These are phyloP conservation scores for Fusarium stilboides DNA, from an alignment of 2,329 filamentous ascomycete species.

Conservation along the genomic window DNA sequence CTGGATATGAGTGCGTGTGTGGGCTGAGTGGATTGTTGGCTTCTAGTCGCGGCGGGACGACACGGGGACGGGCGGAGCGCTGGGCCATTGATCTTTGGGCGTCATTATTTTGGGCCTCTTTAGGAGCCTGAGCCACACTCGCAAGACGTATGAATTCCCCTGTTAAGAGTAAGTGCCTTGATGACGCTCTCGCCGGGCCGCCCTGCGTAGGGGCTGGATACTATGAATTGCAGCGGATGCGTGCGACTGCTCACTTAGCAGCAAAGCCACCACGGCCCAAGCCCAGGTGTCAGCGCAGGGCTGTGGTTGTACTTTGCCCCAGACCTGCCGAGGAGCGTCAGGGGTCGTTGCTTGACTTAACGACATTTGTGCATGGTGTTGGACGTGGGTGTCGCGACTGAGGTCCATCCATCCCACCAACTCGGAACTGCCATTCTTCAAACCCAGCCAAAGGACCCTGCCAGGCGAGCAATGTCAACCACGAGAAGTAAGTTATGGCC, in stretches of 20 bases:
- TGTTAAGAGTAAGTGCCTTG: constrained; percentile 21
- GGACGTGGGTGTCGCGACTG: constrained; percentile 30
- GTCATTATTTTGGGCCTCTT: constrained; percentile 39
- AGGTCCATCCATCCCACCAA: constrained; percentile 42
- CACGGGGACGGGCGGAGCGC: constrained; percentile 42
- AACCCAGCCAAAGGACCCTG: constrained; percentile 39
- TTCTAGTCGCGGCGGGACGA: constrained; percentile 44
- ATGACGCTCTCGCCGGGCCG: constrained; percentile 42
- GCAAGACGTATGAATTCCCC: constrained; percentile 28
- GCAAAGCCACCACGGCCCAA: constrained; percentile 44
- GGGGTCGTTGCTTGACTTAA: constrained; percentile 43
- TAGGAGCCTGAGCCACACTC: constrained; percentile 46
- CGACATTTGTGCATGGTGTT: constrained; percentile 39
- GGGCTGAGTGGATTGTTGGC: constrained; percentile 48
- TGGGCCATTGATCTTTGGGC: constrained; percentile 39
- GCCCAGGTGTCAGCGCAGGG: constrained; percentile 46
- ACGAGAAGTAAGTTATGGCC: constrained; percentile 20
- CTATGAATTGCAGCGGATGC: constrained; percentile 27
- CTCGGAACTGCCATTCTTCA: constrained; percentile 26
- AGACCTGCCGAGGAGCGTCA: constrained; percentile 44
- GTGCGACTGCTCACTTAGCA: constrained; percentile 44
- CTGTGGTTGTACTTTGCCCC: constrained; percentile 46
- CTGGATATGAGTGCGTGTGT: constrained; percentile 42
- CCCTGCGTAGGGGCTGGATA: constrained; percentile 43
- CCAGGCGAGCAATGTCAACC: constrained; percentile 29